Evolutionary conservation across 441 rosid genomes (phyloP).

Genomic region (Arabidopsis lyrata): DNA sequence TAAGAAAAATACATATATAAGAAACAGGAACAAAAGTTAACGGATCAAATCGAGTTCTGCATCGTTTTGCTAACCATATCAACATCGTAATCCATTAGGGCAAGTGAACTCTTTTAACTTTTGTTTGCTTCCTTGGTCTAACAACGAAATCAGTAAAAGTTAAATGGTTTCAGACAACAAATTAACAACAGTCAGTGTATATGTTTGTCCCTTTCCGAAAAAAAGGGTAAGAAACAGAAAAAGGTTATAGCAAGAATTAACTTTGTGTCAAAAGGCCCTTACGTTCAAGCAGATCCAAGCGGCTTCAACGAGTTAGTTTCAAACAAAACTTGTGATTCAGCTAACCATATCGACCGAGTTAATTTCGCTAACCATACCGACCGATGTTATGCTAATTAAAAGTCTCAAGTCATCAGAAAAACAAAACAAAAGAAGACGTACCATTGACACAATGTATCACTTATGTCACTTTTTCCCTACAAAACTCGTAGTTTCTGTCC

Average conservation of each 20-base stretch:
- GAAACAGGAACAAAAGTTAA: not conserved
- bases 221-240: constrained; percentile 2
- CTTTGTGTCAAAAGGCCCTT: constrained; percentile 70
- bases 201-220: not conserved
- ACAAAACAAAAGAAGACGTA: too few species aligned
- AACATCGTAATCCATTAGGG: too few species aligned
- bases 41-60: not conserved
- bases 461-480: too few species aligned
- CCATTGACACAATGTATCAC: too few species aligned
- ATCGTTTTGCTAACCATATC: not conserved
- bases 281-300: constrained; percentile 58
- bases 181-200: not conserved
- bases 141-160: too few species aligned
- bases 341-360: too few species aligned
- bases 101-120: too few species aligned
- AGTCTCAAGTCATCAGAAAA: too few species aligned
- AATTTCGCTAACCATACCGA: too few species aligned
- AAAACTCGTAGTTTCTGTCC: too few species aligned
- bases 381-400: too few species aligned
- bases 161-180: not conserved
- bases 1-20: not conserved
- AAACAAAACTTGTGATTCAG: constrained; percentile 44
- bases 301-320: constrained; percentile 61
- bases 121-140: too few species aligned
- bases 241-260: constrained; percentile 39